phyloP scores from a whole-genome alignment of 179 eudicot genomes.

The Drosera spatulata region DNA sequence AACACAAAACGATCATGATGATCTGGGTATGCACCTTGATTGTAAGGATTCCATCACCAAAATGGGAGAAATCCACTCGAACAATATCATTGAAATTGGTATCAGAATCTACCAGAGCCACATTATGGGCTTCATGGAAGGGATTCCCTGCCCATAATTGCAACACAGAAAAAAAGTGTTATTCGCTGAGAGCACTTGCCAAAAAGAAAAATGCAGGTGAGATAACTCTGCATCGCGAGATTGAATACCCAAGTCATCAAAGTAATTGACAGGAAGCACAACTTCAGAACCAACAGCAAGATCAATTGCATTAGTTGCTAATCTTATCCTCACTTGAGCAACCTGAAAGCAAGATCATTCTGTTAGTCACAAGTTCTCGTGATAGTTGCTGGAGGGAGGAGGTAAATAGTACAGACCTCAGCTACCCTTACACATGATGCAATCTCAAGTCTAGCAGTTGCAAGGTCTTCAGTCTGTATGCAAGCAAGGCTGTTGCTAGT shows the following conservation, averaged over 20 bases:
- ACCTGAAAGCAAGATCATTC: conserved; percentile 29
- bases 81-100: conserved; percentile 60
- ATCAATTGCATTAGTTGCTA: conserved; percentile 25
- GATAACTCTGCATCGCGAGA: not conserved
- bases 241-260: conserved; percentile 49
- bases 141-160: conserved; percentile 55
- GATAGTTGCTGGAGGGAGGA: no score
- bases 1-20: conserved; percentile 1
- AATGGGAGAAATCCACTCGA: conserved; percentile 27
- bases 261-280: conserved; percentile 40
- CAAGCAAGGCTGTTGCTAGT: conserved; percentile 56
- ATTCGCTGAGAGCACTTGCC: no score
- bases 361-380: not conserved
- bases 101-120: conserved; percentile 36
- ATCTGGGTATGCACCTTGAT: conserved; percentile 34
- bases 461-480: conserved; percentile 63
- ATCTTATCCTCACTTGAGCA: conserved; percentile 61
- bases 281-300: conserved; percentile 67
- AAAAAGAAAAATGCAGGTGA: no score
- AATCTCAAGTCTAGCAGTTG: conserved; percentile 62
- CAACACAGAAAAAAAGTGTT: not conserved
- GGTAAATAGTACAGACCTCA: conserved; percentile 32
- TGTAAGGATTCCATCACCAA: conserved; percentile 36
- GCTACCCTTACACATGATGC: conserved; percentile 85
- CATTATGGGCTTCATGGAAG: conserved; percentile 61